A percentile compares a stretch with the other conserved stretches of the same genome.
phyloP scores from a whole-genome alignment of 2,329 filamentous ascomycete genomes.

The Raffaelea ambrosiae region DNA sequence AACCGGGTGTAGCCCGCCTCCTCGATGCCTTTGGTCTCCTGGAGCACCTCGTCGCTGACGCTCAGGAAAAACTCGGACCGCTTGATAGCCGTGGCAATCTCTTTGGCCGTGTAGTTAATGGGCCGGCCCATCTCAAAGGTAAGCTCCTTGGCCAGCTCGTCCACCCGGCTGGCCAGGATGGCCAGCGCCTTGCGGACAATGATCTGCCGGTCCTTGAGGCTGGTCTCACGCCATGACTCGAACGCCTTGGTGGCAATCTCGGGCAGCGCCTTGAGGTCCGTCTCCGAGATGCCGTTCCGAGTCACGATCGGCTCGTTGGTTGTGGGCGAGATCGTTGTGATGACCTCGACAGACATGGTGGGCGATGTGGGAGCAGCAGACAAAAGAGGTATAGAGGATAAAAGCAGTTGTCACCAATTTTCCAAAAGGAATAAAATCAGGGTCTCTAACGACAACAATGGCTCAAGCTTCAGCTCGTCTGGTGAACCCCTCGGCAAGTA shows the following conservation, averaged over 20 bases:
- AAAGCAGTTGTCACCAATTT: background rate
- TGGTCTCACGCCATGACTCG: slow-evolving; percentile 64
- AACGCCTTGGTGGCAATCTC: slow-evolving; percentile 67
- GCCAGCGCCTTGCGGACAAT: slow-evolving; percentile 76
- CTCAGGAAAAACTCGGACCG: slow-evolving; percentile 79
- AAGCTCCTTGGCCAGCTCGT: slow-evolving; percentile 75
- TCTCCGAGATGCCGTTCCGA: slow-evolving; percentile 62
- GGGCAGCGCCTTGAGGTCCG: slow-evolving; percentile 65
- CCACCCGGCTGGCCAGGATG: slow-evolving; percentile 59
- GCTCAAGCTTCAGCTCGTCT: too few species aligned
- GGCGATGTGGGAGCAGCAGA: background rate
- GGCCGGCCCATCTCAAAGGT: slow-evolving; percentile 94
- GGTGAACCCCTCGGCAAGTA: too few species aligned
- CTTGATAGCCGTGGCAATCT: slow-evolving; percentile 78
- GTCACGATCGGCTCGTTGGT: slow-evolving; percentile 80
- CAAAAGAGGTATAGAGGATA: background rate
- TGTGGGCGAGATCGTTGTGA: slow-evolving; percentile 79
- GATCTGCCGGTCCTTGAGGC: slow-evolving; percentile 64
- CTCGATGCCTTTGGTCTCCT: slow-evolving; percentile 71
- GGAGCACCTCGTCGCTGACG: slow-evolving; percentile 69
- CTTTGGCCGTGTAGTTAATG: slow-evolving; percentile 75
- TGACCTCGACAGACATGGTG: slow-evolving; percentile 53
- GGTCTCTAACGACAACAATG: too few species aligned
- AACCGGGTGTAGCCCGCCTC: slow-evolving; percentile 88
- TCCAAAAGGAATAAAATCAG: too few species aligned